A percentile compares a stretch with the other conserved stretches of the same genome.
phyloP scores from a whole-genome alignment of 1,139 yeast species.

The Fermentozyma sake region DNA sequence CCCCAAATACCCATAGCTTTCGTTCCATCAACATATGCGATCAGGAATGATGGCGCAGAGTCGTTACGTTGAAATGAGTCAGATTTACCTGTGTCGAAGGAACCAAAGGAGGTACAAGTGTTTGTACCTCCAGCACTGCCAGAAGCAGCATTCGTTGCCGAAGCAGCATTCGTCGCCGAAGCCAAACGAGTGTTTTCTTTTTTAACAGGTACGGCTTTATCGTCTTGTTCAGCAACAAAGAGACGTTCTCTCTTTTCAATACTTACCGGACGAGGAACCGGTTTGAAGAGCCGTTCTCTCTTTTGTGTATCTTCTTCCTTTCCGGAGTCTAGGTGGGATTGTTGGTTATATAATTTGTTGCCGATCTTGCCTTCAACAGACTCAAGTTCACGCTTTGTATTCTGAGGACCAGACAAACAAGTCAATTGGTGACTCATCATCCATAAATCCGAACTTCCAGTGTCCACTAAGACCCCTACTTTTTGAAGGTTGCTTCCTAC shows the following conservation, averaged over 20 bases:
- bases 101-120: slow-evolving; percentile 36
- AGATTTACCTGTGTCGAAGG: slow-evolving; percentile 33
- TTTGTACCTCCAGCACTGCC: slow-evolving; percentile 12
- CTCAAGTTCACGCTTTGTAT: too few relatives aligned
- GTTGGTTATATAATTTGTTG: too few relatives aligned
- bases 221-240: too few relatives aligned
- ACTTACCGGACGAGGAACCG: too few relatives aligned
- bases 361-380: too few relatives aligned
- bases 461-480: slow-evolving; percentile 36
- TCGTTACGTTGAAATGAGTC: slow-evolving; percentile 27
- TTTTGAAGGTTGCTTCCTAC: slow-evolving; percentile 31
- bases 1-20: slow-evolving; percentile 61
- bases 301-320: too few relatives aligned
- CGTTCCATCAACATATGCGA: slow-evolving; percentile 61
- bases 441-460: slow-evolving; percentile 49
- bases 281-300: too few relatives aligned
- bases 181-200: neutral
- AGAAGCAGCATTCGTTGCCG: slow-evolving; percentile 3
- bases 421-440: slow-evolving; percentile 31
- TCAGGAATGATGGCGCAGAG: slow-evolving; percentile 33
- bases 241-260: neutral
- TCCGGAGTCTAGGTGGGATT: too few relatives aligned
- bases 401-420: slow-evolving; percentile 13
- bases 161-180: neutral
- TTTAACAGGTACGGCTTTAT: too few relatives aligned